These are phyloP conservation scores for Thelonectria discophora DNA, from an alignment of 2,329 filamentous ascomycete genomes.

Conservation along the genomic window DNA sequence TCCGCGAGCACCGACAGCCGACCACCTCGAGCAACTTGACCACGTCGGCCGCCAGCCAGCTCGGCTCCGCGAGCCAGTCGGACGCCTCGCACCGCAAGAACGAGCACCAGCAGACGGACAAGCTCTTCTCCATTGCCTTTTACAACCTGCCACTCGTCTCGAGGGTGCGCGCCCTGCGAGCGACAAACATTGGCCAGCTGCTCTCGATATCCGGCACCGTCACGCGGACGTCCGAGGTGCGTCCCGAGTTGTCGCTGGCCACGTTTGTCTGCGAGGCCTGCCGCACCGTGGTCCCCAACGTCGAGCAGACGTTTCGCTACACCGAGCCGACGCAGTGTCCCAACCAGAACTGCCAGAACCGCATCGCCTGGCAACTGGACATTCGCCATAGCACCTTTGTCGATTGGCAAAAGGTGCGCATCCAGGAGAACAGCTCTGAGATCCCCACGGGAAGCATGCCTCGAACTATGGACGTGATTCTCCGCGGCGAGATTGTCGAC, in stretches of 20 bases:
- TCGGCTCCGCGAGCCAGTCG: slow-evolving; percentile 68
- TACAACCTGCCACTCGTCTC: slow-evolving; percentile 92
- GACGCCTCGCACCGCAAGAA: slow-evolving; percentile 79
- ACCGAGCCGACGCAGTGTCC: slow-evolving; percentile 97
- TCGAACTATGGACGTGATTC: slow-evolving; percentile 94
- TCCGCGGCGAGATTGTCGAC: slow-evolving; percentile 97
- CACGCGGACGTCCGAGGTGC: slow-evolving; percentile 94
- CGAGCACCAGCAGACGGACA: slow-evolving; percentile 96
- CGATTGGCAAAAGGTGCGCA: slow-evolving; percentile 98
- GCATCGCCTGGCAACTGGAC: slow-evolving; percentile 93
- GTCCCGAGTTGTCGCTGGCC: slow-evolving; percentile 89
- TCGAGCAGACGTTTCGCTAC: slow-evolving; percentile 97
- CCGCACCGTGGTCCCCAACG: slow-evolving; percentile 83
- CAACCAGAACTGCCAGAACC: slow-evolving; percentile 86
- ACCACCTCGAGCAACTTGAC: slow-evolving; percentile 77
- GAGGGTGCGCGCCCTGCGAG: slow-evolving; percentile 84
- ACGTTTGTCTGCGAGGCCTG: slow-evolving; percentile 94
- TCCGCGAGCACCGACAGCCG: slow-evolving; percentile 88
- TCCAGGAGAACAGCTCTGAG: slow-evolving; percentile 98
- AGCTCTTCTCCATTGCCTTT: slow-evolving; percentile 91
- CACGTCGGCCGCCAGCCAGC: slow-evolving; percentile 71
- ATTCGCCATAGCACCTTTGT: slow-evolving; percentile 97
- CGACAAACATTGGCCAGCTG: slow-evolving; percentile 89
- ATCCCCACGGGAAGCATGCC: slow-evolving; percentile 99
- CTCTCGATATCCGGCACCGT: slow-evolving; percentile 97